phyloP scores from a whole-genome alignment of 345 rosid species.

The Mangifera indica region DNA sequence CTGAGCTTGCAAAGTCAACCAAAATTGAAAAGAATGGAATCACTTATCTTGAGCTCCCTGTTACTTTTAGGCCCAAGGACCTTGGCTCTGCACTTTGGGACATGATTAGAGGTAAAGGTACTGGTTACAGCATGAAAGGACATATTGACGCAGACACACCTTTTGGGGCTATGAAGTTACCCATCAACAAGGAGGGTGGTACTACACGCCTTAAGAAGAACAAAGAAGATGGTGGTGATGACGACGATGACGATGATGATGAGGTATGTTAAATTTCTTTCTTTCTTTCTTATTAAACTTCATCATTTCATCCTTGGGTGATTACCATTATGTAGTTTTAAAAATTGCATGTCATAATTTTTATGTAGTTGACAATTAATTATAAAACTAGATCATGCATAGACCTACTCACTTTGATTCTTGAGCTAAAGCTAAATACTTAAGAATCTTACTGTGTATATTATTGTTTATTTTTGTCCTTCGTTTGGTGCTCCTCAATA shows the following conservation, averaged over 20 bases:
- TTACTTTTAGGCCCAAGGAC: constrained; percentile 91
- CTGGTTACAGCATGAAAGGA: constrained; percentile 88
- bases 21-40: constrained; percentile 75
- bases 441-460: not conserved
- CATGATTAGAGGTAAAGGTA: constrained; percentile 94
- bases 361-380: not conserved
- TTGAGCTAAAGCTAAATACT: not conserved
- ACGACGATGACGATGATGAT: constrained; percentile 49
- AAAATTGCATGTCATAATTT: not conserved
- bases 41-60: constrained; percentile 58
- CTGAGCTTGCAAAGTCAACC: constrained; percentile 61
- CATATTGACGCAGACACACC: constrained; percentile 82
- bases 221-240: constrained; percentile 58
- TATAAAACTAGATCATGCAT: not conserved
- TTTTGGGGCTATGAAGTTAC: constrained; percentile 91
- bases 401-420: not conserved
- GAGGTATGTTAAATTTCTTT: constrained; percentile 38
- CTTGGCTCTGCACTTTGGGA: constrained; percentile 98
- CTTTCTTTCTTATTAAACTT: not conserved
- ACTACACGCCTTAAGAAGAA: constrained; percentile 82
- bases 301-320: not conserved
- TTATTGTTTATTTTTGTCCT: not conserved
- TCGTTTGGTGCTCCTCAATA: not conserved
- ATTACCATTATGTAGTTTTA: not conserved
- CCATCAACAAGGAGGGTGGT: constrained; percentile 91